Evolutionary conservation across 1,139 yeast genomes (phyloP).

Genomic region (Arxiozyma heterogenica): DNA sequence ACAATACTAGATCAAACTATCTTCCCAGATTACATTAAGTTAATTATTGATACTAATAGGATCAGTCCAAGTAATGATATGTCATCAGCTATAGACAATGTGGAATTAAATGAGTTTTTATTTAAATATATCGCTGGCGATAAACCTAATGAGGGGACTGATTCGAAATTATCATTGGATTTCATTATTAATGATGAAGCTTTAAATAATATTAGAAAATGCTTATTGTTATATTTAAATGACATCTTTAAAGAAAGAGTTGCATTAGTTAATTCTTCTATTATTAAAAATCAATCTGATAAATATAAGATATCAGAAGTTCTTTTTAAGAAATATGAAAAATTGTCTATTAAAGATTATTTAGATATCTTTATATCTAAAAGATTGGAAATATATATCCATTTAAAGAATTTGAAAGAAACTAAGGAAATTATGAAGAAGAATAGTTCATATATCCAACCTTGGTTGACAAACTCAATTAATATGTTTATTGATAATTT

Average conservation of each 20-base stretch:
- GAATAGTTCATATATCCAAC: conserved; percentile 7
- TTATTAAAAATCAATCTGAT: not conserved
- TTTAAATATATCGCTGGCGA: conserved; percentile 13
- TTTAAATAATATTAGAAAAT: conserved; percentile 15
- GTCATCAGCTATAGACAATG: not conserved
- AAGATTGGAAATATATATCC: conserved; percentile 11
- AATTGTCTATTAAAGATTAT: conserved; percentile 1
- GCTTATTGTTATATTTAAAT: conserved; percentile 14
- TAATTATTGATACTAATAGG: conserved; percentile 2
- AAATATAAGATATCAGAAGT: conserved; percentile 11
- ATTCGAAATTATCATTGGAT: not conserved
- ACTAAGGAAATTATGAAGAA: conserved; percentile 4
- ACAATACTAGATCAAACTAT: conserved; percentile 39
- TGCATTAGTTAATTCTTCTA: not conserved
- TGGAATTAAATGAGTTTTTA: conserved; percentile 1
- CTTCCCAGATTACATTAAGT: conserved; percentile 11
- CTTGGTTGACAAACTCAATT: conserved; percentile 9
- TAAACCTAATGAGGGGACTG: conserved; percentile 9
- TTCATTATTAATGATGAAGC: conserved; percentile 9
- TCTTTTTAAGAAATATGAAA: conserved; percentile 14
- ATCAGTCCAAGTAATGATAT: conserved; percentile 5
- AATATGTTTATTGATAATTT: conserved; percentile 12
- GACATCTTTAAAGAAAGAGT: conserved; percentile 13
- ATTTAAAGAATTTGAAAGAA: conserved; percentile 12
- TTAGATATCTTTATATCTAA: conserved; percentile 9